Conservation (phyloP, 371 early-diverging fungal species). For the Pancytospora philotis region DNA sequence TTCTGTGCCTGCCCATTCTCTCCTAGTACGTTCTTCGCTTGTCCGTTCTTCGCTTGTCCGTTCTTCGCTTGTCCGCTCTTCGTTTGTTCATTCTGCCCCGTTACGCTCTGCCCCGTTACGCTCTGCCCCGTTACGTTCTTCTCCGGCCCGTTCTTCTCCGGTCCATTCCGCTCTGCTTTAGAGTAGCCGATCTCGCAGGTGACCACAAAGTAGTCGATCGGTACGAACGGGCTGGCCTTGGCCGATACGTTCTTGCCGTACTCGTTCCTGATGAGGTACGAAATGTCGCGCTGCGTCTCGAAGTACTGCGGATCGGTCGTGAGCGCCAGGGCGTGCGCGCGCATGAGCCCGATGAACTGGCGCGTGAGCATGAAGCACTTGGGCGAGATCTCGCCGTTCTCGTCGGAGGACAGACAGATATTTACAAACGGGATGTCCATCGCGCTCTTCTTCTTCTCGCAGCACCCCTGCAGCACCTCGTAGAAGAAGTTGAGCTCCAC, state of each 20-base stretch:
- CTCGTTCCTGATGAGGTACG: conserved; percentile 25
- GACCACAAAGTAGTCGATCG: conserved; percentile 46
- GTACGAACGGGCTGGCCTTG: conserved; percentile 37
- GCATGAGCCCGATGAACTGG: conserved; percentile 73
- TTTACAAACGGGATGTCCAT: conserved; percentile 73
- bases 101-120: too few relatives aligned
- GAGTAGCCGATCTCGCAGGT: conserved; percentile 39
- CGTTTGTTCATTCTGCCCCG: too few relatives aligned
- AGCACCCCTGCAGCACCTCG: conserved; percentile 55
- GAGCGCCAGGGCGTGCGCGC: conserved; percentile 77
- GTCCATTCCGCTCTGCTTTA: too few relatives aligned
- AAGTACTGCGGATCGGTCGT: conserved; percentile 72
- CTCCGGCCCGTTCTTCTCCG: conserved; percentile 26
- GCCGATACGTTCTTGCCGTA: conserved; percentile 16
- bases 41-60: too few relatives aligned
- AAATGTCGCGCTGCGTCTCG: conserved; percentile 69
- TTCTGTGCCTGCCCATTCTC: background rate
- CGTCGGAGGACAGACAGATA: conserved; percentile 50
- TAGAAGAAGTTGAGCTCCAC: conserved; percentile 70
- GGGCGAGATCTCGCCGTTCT: conserved; percentile 71
- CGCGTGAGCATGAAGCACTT: conserved; percentile 80
- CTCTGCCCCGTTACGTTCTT: too few relatives aligned
- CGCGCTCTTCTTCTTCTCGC: conserved; percentile 67
- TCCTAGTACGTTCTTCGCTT: too few relatives aligned
- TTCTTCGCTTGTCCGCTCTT: too few relatives aligned